Percentiles rank a stretch among this genome's conserved stretches.
Evolutionary conservation across 495 filamentous ascomycete species (phyloP).

Genomic region (Trichocladium antarcticum): DNA sequence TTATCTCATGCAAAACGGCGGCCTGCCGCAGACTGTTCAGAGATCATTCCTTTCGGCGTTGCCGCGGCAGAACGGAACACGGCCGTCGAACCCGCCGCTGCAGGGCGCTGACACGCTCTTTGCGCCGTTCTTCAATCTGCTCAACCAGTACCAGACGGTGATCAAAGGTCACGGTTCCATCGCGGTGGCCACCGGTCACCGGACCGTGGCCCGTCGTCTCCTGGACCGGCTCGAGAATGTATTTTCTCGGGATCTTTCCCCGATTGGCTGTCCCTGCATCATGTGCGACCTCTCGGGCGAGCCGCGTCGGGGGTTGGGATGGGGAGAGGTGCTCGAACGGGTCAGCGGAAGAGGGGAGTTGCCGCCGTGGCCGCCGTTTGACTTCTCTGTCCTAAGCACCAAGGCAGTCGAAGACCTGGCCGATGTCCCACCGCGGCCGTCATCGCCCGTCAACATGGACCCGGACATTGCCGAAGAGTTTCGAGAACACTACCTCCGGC

Average conservation of each 20-base stretch:
- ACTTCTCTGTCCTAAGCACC: constrained; percentile 54
- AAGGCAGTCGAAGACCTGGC: constrained; percentile 38
- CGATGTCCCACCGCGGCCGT: constrained; percentile 36
- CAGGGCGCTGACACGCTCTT: constrained; percentile 57
- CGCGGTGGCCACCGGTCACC: constrained; percentile 91
- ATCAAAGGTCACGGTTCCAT: constrained; percentile 74
- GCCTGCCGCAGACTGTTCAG: constrained; percentile 54
- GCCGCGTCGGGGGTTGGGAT: constrained; percentile 64
- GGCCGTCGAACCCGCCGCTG: constrained; percentile 42
- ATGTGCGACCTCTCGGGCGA: constrained; percentile 58
- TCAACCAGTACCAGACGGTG: constrained; percentile 78
- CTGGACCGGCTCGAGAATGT: constrained; percentile 90
- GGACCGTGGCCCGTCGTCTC: constrained; percentile 80
- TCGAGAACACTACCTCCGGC: constrained; percentile 74
- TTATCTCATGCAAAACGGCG: constrained; percentile 80
- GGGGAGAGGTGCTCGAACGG: constrained; percentile 91
- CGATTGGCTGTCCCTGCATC: constrained; percentile 61
- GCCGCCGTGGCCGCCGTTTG: constrained; percentile 79
- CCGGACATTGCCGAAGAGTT: constrained; percentile 87
- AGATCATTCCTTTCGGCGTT: constrained; percentile 51
- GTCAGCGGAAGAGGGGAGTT: constrained; percentile 79
- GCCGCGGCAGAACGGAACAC: constrained; percentile 37
- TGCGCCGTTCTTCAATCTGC: constrained; percentile 61
- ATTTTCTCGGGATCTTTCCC: constrained; percentile 81
- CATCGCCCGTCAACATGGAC: constrained; percentile 71